phyloP scores from a whole-genome alignment of 208 protist species.

The Wallacemonas sp. region DNA sequence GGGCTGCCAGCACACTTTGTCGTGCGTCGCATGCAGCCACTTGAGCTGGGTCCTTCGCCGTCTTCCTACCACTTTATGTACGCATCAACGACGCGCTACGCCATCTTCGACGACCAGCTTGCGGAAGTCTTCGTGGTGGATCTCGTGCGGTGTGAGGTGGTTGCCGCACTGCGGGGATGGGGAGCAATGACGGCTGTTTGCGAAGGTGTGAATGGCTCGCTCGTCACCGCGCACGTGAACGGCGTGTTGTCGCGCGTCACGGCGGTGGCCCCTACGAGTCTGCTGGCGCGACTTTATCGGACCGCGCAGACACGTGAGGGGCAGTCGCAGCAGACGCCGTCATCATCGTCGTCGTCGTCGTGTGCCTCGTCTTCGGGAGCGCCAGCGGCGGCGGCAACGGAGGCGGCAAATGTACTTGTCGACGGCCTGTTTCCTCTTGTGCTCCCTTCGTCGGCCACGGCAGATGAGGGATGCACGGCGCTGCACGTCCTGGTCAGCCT shows the following conservation, averaged over 20 bases:
- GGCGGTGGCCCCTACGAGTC: slow-evolving; percentile 12
- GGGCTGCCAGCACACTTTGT: slow-evolving; percentile 22
- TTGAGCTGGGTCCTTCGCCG: background rate
- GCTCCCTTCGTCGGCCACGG: background rate
- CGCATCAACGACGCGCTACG: slow-evolving; percentile 35
- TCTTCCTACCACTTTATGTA: slow-evolving; percentile 7
- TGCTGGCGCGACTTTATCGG: background rate
- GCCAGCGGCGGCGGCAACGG: background rate
- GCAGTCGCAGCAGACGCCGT: too few species aligned
- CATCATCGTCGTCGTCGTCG: too few species aligned
- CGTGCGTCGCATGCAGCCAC: slow-evolving; percentile 6
- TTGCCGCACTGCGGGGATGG: slow-evolving; percentile 31
- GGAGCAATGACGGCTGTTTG: slow-evolving; percentile 67
- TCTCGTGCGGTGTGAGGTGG: slow-evolving; percentile 37
- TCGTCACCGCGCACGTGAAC: slow-evolving; percentile 20
- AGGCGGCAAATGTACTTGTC: too few species aligned
- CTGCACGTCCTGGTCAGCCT: slow-evolving; percentile 5
- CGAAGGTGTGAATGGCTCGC: slow-evolving; percentile 33
- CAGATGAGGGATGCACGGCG: background rate
- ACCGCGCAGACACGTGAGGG: too few species aligned
- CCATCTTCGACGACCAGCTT: slow-evolving; percentile 50
- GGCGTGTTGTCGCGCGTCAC: slow-evolving; percentile 12
- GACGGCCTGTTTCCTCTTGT: background rate
- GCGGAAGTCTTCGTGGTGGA: slow-evolving; percentile 64
- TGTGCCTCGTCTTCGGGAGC: background rate